phyloP scores from a whole-genome alignment of 495 filamentous ascomycete genomes.

The Hypoxylon trugodes region DNA sequence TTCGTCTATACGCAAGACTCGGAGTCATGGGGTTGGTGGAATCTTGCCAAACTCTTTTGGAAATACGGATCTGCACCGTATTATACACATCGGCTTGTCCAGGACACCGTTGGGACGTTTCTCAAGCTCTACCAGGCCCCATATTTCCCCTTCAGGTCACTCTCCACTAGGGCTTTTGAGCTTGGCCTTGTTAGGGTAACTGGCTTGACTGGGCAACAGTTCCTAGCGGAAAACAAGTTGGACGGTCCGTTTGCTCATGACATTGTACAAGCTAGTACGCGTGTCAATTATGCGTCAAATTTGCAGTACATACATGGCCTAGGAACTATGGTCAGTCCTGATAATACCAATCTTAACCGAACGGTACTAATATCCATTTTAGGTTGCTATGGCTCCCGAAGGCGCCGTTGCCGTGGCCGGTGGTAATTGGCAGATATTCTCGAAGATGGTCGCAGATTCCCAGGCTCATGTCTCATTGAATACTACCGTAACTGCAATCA shows the following conservation, averaged over 20 bases:
- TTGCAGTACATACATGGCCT: constrained; percentile 84
- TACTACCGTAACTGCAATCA: constrained; percentile 70
- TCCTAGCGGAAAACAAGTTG: constrained; percentile 75
- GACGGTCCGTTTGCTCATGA: constrained; percentile 74
- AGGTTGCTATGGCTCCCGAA: constrained; percentile 78
- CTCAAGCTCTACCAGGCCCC: constrained; percentile 82
- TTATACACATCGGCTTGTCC: constrained; percentile 75
- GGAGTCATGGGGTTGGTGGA: constrained; percentile 74
- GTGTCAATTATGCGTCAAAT: constrained; percentile 97
- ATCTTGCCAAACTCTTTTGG: constrained; percentile 79
- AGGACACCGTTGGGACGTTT: constrained; percentile 75
- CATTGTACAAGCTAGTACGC: constrained; percentile 88
- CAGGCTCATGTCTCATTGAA: constrained; percentile 70
- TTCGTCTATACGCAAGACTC: constrained; percentile 74
- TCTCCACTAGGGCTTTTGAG: constrained; percentile 70
- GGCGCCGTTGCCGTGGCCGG: constrained; percentile 81
- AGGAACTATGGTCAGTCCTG: constrained; percentile 82
- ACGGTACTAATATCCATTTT: constrained; percentile 10
- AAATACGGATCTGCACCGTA: constrained; percentile 84
- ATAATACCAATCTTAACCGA: too few species aligned
- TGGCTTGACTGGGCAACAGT: constrained; percentile 73
- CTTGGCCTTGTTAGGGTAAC: constrained; percentile 72
- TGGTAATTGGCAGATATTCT: constrained; percentile 97
- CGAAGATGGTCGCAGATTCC: constrained; percentile 74
- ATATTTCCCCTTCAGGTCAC: constrained; percentile 80